Conservation (phyloP, 192 early-diverging fungal species). For the Backusella macrospora region DNA sequence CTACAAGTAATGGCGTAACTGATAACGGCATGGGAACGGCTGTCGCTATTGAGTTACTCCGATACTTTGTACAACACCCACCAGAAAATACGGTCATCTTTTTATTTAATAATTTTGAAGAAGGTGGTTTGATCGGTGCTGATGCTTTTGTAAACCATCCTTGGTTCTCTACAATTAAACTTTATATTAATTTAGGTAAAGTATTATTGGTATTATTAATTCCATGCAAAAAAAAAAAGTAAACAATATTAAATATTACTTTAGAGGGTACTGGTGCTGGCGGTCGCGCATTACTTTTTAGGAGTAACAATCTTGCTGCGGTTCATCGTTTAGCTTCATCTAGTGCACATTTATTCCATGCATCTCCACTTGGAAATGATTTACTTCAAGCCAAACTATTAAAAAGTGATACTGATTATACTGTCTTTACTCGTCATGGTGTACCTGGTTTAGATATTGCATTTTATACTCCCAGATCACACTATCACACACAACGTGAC, state of each 20-base stretch:
- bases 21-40: slow-evolving; percentile 71
- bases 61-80: slow-evolving; percentile 61
- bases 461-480: slow-evolving; percentile 62
- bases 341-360: slow-evolving; percentile 53
- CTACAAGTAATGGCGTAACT: slow-evolving; percentile 69
- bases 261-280: slow-evolving; percentile 73
- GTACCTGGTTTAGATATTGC: slow-evolving; percentile 71
- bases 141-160: slow-evolving; percentile 63
- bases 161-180: slow-evolving; percentile 64
- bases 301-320: slow-evolving; percentile 44
- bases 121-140: slow-evolving; percentile 66
- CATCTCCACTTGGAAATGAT: slow-evolving; percentile 68
- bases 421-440: slow-evolving; percentile 58
- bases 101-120: slow-evolving; percentile 77
- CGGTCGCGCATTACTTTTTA: slow-evolving; percentile 68
- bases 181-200: slow-evolving; percentile 67
- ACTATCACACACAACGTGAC: slow-evolving; percentile 69
- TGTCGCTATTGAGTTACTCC: slow-evolving; percentile 64
- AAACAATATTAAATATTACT: not conserved
- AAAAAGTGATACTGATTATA: slow-evolving; percentile 66
- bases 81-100: slow-evolving; percentile 64
- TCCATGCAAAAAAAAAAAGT: not conserved
- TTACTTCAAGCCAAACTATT: slow-evolving; percentile 53
- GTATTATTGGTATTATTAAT: not conserved
- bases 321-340: slow-evolving; percentile 47